Percentiles rank a stretch among this genome's conserved stretches.
Conservation (phyloP, 306 rosid genomes). For the Geum urbanum region DNA sequence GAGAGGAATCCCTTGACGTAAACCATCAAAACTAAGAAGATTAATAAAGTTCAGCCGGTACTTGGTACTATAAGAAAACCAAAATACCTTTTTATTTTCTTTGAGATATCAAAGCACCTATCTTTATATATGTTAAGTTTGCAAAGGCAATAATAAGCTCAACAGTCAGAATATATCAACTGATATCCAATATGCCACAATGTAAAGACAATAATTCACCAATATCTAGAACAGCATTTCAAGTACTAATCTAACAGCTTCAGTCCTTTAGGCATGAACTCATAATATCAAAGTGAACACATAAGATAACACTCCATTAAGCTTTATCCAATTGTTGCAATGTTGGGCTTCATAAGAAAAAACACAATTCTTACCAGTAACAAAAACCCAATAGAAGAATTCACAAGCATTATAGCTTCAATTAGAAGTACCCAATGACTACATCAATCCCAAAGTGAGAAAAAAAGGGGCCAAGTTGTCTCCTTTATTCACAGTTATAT, state of each 20-base stretch:
- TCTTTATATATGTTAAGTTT: not conserved
- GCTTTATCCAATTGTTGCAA: not conserved
- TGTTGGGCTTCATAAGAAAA: not conserved
- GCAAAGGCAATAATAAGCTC: not conserved
- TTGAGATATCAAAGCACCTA: not conserved
- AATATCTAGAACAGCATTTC: constrained; percentile 3
- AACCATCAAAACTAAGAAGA: too few species aligned
- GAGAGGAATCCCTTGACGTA: not conserved
- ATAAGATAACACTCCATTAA: not conserved
- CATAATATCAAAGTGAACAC: not conserved
- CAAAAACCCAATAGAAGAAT: not conserved
- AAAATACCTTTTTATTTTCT: not conserved
- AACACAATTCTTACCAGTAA: not conserved
- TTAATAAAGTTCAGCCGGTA: not conserved
- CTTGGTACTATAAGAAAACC: not conserved
- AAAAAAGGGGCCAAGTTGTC: not conserved
- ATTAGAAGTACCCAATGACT: not conserved
- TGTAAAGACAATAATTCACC: not conserved
- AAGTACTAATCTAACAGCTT: not conserved
- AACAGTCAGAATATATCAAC: not conserved
- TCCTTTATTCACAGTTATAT: not conserved
- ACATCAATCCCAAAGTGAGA: not conserved
- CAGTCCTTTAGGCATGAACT: not conserved
- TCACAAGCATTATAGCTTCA: not conserved
- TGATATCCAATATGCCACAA: not conserved